A percentile compares a stretch with the other conserved stretches of the same genome.
phyloP scores from a whole-genome alignment of 1,284 basidiomycete species.

The Lentinus polychrous region DNA sequence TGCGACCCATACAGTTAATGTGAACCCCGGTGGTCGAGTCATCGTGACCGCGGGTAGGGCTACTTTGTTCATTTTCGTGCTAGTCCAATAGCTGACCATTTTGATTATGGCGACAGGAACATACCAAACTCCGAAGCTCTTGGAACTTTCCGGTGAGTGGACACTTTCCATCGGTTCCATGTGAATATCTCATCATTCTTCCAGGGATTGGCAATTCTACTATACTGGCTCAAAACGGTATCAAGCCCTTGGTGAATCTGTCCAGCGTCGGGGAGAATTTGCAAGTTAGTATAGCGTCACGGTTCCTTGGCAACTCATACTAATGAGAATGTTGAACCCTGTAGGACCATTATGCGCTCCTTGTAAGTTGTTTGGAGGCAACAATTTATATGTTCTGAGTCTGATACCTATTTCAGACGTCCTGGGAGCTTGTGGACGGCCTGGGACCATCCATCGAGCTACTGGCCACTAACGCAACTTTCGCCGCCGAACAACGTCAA shows the following conservation, averaged over 20 bases:
- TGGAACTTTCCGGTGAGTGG: background rate
- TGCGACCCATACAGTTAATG: background rate
- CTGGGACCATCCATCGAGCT: constrained; percentile 3
- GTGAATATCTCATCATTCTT: too few relatives aligned
- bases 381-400: background rate
- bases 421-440: background rate
- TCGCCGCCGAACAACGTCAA: background rate
- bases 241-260: constrained; percentile 29
- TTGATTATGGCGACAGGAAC: background rate
- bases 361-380: background rate
- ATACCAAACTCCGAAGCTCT: background rate
- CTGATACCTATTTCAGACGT: background rate
- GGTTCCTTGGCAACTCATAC: too few relatives aligned
- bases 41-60: background rate
- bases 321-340: too few relatives aligned
- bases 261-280: constrained; percentile 41
- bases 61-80: background rate
- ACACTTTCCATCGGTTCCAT: too few relatives aligned
- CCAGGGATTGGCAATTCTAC: constrained; percentile 35
- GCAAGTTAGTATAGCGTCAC: too few relatives aligned
- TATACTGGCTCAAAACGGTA: constrained; percentile 29
- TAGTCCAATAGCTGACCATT: background rate
- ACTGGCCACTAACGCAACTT: constrained; percentile 2
- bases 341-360: too few relatives aligned
- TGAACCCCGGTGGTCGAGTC: background rate